Evolutionary conservation across 495 filamentous ascomycete species (phyloP), one percentile per base, ranked within the genome.

Genomic region (Aspergillus cristatus): DNA sequence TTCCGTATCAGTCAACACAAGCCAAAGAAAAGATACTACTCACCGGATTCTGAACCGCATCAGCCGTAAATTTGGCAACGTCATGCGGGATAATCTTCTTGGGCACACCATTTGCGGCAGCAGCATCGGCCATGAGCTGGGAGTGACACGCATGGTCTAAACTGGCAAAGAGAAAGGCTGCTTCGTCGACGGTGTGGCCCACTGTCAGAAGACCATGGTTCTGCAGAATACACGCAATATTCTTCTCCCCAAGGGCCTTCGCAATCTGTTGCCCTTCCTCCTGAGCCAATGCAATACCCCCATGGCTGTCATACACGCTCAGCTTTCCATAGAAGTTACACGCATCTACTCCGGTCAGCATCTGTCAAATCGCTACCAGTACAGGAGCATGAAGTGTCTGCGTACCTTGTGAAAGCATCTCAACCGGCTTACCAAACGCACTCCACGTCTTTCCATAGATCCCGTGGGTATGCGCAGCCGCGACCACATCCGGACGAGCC

Each of bases 151-250:
- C 74, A 45, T 76, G 68, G 38, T 84, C 79, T 15, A 84, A 57
- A 45, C 72, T 76, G 14, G 76, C 63, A 45, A 81, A 82, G 62
- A 79, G 78, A 45, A 79, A 81, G 1, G 76, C 79, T 0, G 78
- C 79, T 43, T 78, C 78, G 40, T 82, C 79, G 11, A 84, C 74
- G 7, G 70, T 79, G 8, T 62, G 58, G 4, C 79, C 78, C 1
- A 79, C 75, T 13, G 79, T 82, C 11, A 82, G 51, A 16, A 83
- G 58, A 16, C 64, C 79, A 52, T 84, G 79, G 43, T 84, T 84
- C 56, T 81, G 76, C 10, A 84, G 51, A 31, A 84, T 80, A 37
- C 61, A 67, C 7, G 69, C 74, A 20, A 79, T 76, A 45, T 79
- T 83, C 8, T 76, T 70, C 34, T 68, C 55, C 11, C 81, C 79